Evolutionary conservation across 2,329 filamentous ascomycete species (phyloP), one percentile per base, ranked within the genome.

Genomic region (Alternaria atra): DNA sequence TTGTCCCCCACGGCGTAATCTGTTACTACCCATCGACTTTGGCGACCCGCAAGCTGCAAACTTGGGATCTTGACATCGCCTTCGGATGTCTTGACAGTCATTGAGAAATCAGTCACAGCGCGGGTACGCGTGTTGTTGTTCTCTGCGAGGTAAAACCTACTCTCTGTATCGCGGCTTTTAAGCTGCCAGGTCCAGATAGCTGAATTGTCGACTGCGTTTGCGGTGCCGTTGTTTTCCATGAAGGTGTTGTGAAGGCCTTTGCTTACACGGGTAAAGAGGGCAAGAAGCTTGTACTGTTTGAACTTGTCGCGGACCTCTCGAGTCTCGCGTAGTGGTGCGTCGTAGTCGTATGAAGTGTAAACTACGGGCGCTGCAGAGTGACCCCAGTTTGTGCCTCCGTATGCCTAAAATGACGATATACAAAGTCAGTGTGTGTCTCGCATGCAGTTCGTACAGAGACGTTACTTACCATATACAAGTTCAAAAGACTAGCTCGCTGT

Each of bases 311-410:
- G 80, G 34, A 87, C 79, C 58, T 86, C 81, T 4, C 85, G 79
- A 4, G 84, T 86, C 69, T 87, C 85, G 17, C 84, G 77, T 6
- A 87, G 73, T 0, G 84, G 84, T 0, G 85, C 84, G 8, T 79
- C 77, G 56, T 82, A 83, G 53, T 82, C 81, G 43, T 83, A 82
- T 0, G 77, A 80, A 1, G 76, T 78, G 60, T 85, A 86, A 0
- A 87, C 84, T 23, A 75, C 72, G 7, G 74, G 73, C 34, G 72
- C 79, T 62, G 73, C 68, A 69, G 78, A 80, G 53, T 86, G 82
- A 7, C 83, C 85, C 85, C 84, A 87, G 61, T 84, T 86, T 0
- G 85, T 86, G 1, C 84, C 85, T n/a, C 85, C 85, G 27, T 57
- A 57, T 52, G n/a, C 20, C 20, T n/a, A 20, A 6, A 20, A 20